These are phyloP conservation scores for Dimargaris cristalligena DNA, from an alignment of 192 early-diverging fungal genomes.

Conservation along the genomic window DNA sequence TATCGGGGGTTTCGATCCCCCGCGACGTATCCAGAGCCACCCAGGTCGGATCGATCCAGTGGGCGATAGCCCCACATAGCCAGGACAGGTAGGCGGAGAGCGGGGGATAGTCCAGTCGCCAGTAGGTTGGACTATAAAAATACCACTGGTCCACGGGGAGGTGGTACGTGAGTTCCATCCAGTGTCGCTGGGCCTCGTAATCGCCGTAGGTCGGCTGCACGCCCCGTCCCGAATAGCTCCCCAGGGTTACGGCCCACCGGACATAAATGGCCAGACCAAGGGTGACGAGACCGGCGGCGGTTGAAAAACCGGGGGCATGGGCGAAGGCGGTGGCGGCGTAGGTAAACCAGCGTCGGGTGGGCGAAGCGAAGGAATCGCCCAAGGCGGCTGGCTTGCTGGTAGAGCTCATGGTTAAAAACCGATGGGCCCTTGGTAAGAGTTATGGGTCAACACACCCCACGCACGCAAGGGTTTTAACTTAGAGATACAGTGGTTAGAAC, in stretches of 20 bases:
- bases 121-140: constrained; percentile 70
- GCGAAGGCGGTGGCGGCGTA: background rate
- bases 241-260: constrained; percentile 45
- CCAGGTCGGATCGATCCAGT: constrained; percentile 61
- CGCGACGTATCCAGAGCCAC: constrained; percentile 72
- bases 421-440: too few relatives aligned
- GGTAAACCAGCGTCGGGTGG: background rate
- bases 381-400: too few relatives aligned
- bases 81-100: constrained; percentile 87
- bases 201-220: constrained; percentile 79
- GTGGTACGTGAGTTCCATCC: constrained; percentile 88
- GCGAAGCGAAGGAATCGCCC: too few relatives aligned
- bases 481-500: too few relatives aligned
- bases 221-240: constrained; percentile 55
- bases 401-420: too few relatives aligned
- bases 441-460: too few relatives aligned
- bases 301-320: background rate
- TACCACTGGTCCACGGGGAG: constrained; percentile 74
- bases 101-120: constrained; percentile 95
- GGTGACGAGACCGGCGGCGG: background rate
- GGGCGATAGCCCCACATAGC: constrained; percentile 63
- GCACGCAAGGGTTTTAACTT: too few relatives aligned
- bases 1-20: constrained; percentile 52
- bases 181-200: constrained; percentile 96
- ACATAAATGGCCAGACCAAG: constrained; percentile 26